A percentile compares a stretch with the other conserved stretches of the same genome.
These are phyloP conservation scores for Aegilops speltoides DNA, from an alignment of 176 grass and related monocot genomes.

Conservation along the genomic window DNA sequence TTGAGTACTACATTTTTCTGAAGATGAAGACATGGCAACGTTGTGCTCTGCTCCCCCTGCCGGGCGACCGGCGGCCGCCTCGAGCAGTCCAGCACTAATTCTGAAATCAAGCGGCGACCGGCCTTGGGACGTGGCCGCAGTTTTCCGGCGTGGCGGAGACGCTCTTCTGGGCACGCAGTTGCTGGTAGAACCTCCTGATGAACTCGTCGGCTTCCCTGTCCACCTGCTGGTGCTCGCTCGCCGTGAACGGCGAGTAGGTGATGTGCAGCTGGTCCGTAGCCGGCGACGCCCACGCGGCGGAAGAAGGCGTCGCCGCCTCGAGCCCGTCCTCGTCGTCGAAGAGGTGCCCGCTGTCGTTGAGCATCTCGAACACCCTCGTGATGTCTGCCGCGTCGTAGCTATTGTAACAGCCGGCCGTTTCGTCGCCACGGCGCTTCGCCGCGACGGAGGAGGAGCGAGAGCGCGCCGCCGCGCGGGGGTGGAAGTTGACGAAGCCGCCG, in stretches of 20 bases:
- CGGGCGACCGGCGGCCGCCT: constrained; percentile 3
- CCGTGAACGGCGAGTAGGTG: constrained; percentile 37
- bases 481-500: constrained; percentile 50
- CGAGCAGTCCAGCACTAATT: neutral
- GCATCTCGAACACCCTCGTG: constrained; percentile 56
- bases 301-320: neutral
- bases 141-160: too few species aligned
- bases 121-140: neutral
- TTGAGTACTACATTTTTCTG: neutral
- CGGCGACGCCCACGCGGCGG: neutral
- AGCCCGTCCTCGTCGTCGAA: constrained; percentile 9
- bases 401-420: neutral
- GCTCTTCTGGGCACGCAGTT: too few species aligned
- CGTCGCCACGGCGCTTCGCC: neutral
- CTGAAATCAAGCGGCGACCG: neutral
- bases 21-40: neutral
- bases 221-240: constrained; percentile 31
- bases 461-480: neutral
- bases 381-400: constrained; percentile 61
- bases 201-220: constrained; percentile 66
- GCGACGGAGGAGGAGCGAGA: neutral
- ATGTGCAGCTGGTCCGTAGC: constrained; percentile 37
- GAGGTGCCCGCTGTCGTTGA: constrained; percentile 33
- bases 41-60: neutral
- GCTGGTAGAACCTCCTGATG: constrained; percentile 25